A percentile compares a stretch with the other conserved stretches of the same genome.
phyloP scores from a whole-genome alignment of 2,329 filamentous ascomycete species.

The Teratosphaeria epicoccoides region DNA sequence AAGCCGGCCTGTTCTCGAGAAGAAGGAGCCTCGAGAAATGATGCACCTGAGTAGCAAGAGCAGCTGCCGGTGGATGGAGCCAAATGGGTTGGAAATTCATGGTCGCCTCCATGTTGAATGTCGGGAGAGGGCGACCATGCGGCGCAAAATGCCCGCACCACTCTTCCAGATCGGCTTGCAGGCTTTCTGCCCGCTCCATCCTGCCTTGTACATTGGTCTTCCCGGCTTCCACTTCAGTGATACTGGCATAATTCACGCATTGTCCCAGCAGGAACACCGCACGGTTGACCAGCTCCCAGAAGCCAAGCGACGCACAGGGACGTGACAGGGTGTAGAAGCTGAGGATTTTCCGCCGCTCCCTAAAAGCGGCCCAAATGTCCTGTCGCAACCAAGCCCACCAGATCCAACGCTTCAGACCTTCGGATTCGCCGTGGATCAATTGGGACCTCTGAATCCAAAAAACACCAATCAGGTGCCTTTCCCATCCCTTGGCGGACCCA shows the following conservation, averaged over 20 bases:
- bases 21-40: slow-evolving; percentile 42
- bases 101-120: slow-evolving; percentile 6
- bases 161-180: slow-evolving; percentile 38
- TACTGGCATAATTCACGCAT: slow-evolving; percentile 46
- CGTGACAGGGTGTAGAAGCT: slow-evolving; percentile 47
- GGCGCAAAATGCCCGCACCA: slow-evolving; percentile 34
- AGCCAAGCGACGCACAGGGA: slow-evolving; percentile 35
- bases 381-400: slow-evolving; percentile 56
- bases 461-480: slow-evolving; percentile 49
- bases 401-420: slow-evolving; percentile 43
- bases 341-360: slow-evolving; percentile 43
- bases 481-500: slow-evolving; percentile 44
- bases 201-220: slow-evolving; percentile 29
- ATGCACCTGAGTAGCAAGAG: slow-evolving; percentile 39
- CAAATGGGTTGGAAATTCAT: slow-evolving; percentile 36
- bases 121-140: slow-evolving; percentile 32
- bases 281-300: slow-evolving; percentile 42
- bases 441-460: slow-evolving; percentile 53
- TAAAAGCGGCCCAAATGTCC: slow-evolving; percentile 52
- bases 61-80: slow-evolving; percentile 39
- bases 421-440: slow-evolving; percentile 46
- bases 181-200: slow-evolving; percentile 34
- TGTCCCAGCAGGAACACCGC: slow-evolving; percentile 44
- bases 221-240: slow-evolving; percentile 33
- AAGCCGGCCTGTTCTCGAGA: slow-evolving; percentile 35